Evolutionary conservation across 2,329 filamentous ascomycete species (phyloP).

Genomic region (Neofusicoccum parvum): DNA sequence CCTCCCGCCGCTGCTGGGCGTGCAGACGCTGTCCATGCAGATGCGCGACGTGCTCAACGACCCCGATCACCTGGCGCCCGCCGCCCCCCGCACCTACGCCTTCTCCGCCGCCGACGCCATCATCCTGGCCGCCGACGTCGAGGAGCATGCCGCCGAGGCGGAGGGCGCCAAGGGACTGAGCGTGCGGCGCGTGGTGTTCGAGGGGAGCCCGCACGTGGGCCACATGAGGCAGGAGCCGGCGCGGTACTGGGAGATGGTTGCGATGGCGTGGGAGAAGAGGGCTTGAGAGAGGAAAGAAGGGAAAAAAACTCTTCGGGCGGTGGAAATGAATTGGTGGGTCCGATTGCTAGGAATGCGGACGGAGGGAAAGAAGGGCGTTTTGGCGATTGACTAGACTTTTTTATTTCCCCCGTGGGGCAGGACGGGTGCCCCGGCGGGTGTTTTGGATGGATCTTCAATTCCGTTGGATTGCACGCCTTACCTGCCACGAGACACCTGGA

Average conservation of each 20-base stretch:
- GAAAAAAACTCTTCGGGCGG: too few relatives aligned
- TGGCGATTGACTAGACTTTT: not conserved
- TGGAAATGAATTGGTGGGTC: not conserved
- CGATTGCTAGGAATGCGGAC: not conserved
- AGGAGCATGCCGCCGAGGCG: conserved; percentile 52
- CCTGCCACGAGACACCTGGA: conserved; percentile 4
- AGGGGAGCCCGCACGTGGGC: conserved; percentile 62
- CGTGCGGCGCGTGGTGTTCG: conserved; percentile 56
- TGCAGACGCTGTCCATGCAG: not conserved
- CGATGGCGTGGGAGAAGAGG: conserved; percentile 22
- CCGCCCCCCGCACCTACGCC: conserved; percentile 56
- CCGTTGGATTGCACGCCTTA: not conserved
- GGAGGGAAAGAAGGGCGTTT: not conserved
- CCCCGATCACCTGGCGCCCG: not conserved
- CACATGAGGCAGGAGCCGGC: conserved; percentile 60
- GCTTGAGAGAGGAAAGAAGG: not conserved
- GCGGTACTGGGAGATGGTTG: conserved; percentile 58
- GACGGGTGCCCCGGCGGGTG: too few relatives aligned
- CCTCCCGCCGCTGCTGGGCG: conserved; percentile 3
- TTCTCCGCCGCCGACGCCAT: conserved; percentile 63
- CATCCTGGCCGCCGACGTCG: conserved; percentile 59
- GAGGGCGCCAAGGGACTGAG: conserved; percentile 53
- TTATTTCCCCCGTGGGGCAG: too few relatives aligned
- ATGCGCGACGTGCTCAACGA: conserved; percentile 10
- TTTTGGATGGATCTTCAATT: not conserved